Conservation (phyloP, 1,284 basidiomycete genomes). For the Cutaneotrichosporon sp. region DNA sequence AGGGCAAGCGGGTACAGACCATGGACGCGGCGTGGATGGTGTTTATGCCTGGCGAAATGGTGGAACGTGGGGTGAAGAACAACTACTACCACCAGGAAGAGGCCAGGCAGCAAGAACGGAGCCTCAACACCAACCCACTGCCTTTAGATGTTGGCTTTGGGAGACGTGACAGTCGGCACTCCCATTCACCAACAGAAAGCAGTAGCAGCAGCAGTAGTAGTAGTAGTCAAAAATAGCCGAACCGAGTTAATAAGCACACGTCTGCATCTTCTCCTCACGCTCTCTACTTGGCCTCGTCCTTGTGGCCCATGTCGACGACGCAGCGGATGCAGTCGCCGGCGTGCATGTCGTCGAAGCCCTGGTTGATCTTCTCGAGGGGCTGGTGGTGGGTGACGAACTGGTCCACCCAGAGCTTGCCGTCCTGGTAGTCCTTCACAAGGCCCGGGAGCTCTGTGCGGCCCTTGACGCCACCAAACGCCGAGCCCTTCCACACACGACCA, state of each 20-base stretch:
- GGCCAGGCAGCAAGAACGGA: no score
- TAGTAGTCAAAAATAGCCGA: no score
- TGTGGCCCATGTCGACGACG: conserved; percentile 54
- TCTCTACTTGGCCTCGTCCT: conserved; percentile 15
- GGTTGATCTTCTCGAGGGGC: conserved; percentile 71
- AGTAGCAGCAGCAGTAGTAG: no score
- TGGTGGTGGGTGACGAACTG: conserved; percentile 82
- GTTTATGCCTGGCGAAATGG: background rate
- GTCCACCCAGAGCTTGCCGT: conserved; percentile 58
- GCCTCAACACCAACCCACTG: no score
- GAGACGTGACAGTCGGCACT: no score
- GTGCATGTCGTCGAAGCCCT: conserved; percentile 93
- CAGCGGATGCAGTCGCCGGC: conserved; percentile 89
- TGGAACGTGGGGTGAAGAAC: no score
- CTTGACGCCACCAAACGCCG: conserved; percentile 97
- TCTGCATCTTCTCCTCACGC: background rate
- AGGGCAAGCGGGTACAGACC: background rate
- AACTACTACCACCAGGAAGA: no score
- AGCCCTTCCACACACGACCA: conserved; percentile 91
- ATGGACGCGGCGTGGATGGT: conserved; percentile 4
- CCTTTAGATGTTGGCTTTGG: no score
- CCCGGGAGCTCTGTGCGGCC: conserved; percentile 90
- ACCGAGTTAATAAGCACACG: background rate
- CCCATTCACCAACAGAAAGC: no score
- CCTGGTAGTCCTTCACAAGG: conserved; percentile 61